phyloP scores from a whole-genome alignment of 1,284 basidiomycete species.

The Veloboletus limbatus region DNA sequence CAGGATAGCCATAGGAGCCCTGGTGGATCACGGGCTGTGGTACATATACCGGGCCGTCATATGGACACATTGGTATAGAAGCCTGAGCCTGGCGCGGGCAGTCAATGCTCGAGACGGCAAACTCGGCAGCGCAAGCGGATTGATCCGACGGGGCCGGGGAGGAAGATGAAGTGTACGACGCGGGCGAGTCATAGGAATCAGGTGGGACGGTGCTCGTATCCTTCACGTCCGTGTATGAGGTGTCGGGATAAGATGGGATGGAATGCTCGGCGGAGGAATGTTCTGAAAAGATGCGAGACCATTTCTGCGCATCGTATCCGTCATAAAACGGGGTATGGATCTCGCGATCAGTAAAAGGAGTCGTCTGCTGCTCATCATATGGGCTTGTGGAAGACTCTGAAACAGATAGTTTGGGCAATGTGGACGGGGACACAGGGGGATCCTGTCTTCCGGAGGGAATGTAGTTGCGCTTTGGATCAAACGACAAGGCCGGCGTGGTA shows the following conservation, averaged over 20 bases:
- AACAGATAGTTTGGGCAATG: conserved; percentile 8
- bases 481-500: conserved; percentile 19
- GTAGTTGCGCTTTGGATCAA: conserved; percentile 15
- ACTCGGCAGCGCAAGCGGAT: conserved; percentile 16
- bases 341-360: conserved; percentile 9
- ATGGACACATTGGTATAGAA: conserved; percentile 6
- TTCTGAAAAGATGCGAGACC: conserved; percentile 13
- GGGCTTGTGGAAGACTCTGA: conserved; percentile 10
- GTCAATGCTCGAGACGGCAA: conserved; percentile 1
- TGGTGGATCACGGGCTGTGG: conserved; percentile 10
- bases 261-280: conserved; percentile 7
- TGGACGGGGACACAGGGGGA: conserved; percentile 6
- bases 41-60: conserved; percentile 7
- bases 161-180: conserved; percentile 21
- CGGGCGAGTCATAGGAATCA: conserved; percentile 24
- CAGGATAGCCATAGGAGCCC: conserved; percentile 12
- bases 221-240: conserved; percentile 16
- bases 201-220: conserved; percentile 10
- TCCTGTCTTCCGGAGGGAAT: conserved; percentile 28
- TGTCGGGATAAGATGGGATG: conserved; percentile 9
- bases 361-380: conserved; percentile 12
- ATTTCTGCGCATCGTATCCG: conserved; percentile 16
- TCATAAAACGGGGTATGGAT: conserved; percentile 6
- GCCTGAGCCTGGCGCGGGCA: conserved; percentile 4
- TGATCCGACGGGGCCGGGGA: conserved; percentile 27